Base-by-base conservation (phyloP, 257 asterid species). In the Solanum piurae region DNA sequence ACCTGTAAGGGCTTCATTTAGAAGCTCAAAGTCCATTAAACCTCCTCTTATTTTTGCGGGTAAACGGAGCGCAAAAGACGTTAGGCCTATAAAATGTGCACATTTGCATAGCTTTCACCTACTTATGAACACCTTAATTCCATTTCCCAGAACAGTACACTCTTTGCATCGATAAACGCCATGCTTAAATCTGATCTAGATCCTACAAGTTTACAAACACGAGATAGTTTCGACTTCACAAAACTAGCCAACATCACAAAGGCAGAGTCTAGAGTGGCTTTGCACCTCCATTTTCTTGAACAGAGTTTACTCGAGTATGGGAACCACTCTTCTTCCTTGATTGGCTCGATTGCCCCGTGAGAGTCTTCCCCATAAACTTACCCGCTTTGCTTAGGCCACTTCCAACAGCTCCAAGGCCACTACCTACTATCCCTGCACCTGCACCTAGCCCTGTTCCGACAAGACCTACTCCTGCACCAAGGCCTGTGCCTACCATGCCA, bases 321-420 rank as follows among this genome's bases (percentile, higher is more conserved):
- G 95, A 40, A 49, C 95, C 97, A 10, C 98, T 95, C 94, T 77
- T 79, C 40, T 44, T 95, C 97, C 40, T 93, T 42, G 94, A 86
- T 13, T 83, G 85, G 73, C 89, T 89, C 2, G 64, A 55, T 7
- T 55, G 64, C 64, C 64, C 64, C 10, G 98, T 94, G 42, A 95
- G 37, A 71, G 98, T 94, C 92, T 98, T 90, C 9, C 96, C 98
- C 98, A 96, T 93, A 90, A 95, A 94, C 90, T 93, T 94, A 38
- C 98, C 99, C 4, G 98, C 99, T 92, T 96, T 96, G 86, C 92
- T 91, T 49, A 96, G 90, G 21, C 99, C 98, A 71, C 94, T 94
- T 12, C 97, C 93, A 86, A 94, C 98, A 16, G 96, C 98, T 73
- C 98, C 98, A 73, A 96, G 86, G 6, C 99, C 97, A 60, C 91